A percentile compares a stretch with the other conserved stretches of the same genome.
These are phyloP conservation scores for Botrytis byssoidea DNA, from an alignment of 2,329 filamentous ascomycete genomes.

Conservation along the genomic window DNA sequence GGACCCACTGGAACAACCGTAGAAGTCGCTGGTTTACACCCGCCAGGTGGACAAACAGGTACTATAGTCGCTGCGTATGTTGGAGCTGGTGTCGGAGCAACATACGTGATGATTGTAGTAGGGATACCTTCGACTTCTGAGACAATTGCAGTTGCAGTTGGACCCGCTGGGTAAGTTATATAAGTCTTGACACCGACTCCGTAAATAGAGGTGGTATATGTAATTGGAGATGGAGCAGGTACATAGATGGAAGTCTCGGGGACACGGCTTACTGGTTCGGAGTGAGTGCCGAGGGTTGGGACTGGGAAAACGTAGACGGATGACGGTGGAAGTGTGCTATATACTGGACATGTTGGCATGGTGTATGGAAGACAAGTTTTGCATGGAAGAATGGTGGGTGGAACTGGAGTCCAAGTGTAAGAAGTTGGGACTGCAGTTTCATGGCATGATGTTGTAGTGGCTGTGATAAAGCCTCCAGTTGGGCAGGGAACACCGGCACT, in stretches of 20 bases:
- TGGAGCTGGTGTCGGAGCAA: background rate
- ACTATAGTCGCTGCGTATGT: background rate
- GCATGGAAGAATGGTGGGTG: slow-evolving; percentile 22
- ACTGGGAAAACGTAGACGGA: slow-evolving; percentile 14
- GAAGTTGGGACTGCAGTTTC: slow-evolving; percentile 19
- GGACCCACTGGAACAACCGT: background rate
- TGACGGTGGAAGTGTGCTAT: slow-evolving; percentile 14
- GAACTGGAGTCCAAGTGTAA: slow-evolving; percentile 23
- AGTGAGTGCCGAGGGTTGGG: slow-evolving; percentile 9
- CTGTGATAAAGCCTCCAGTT: slow-evolving; percentile 22
- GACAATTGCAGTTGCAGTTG: background rate
- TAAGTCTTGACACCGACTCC: slow-evolving; percentile 2
- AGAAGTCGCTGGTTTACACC: background rate
- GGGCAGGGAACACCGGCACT: slow-evolving; percentile 20
- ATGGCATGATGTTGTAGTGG: slow-evolving; percentile 23
- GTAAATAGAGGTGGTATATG: background rate
- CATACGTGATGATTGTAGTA: slow-evolving; percentile 15
- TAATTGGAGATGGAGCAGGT: slow-evolving; percentile 7
- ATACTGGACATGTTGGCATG: slow-evolving; percentile 24
- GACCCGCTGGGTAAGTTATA: slow-evolving; percentile 14
- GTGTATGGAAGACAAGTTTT: slow-evolving; percentile 25
- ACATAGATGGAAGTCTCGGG: slow-evolving; percentile 17
- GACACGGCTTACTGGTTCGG: background rate
- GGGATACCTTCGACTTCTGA: background rate
- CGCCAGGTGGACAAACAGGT: background rate